Base-by-base conservation (phyloP, 148 eudicot species). In the Spergularia bocconei region DNA sequence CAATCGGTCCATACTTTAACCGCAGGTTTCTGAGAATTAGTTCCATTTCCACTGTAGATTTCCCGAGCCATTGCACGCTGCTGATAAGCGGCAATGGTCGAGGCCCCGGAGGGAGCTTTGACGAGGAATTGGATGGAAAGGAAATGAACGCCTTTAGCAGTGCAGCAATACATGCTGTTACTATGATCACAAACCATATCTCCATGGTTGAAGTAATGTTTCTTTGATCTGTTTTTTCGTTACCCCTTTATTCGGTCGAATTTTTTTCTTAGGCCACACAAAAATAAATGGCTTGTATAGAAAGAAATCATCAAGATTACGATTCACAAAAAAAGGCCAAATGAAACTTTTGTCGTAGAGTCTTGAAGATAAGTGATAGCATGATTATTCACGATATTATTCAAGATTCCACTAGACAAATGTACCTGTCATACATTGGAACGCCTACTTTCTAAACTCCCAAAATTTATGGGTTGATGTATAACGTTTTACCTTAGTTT, bases 1-100 rank as follows among this genome's bases (percentile, higher is more conserved):
- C 65, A 21, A 92, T 77, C 11, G 91, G 89, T 2, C 94, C 97
- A 25, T 82, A 73, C 39, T 79, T 73, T 38, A 76, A 20, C 20
- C 44, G 33, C 3, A 65, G 48, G 9, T 54, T 17, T 48, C 56
- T 57, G 58, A 78, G 80, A 17, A 69, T n/a, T 11, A 39, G 71
- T 29, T 65, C 76, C 13, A 23, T 4, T 44, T 65, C 76, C 20
- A 47, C 25, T 2, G 62, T 41, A 2, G 76, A 71, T 36, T 0
- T 65, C 23, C 71, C 55, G 38, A 72, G 56, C 80, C 71, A 78
- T n/a, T 53, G 56, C 12, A 78, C 2, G 44, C 65, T 51, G 6
- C 51, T 65, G 4, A 78, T 44, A 11, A 67, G 20, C 44, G 73
- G 77, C 12, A 58, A 2, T 2, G 59, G 53, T 50, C 73, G 54